Evolutionary conservation across 2,329 filamentous ascomycete genomes (phyloP).

Genomic region (Coleophoma cylindrospora): DNA sequence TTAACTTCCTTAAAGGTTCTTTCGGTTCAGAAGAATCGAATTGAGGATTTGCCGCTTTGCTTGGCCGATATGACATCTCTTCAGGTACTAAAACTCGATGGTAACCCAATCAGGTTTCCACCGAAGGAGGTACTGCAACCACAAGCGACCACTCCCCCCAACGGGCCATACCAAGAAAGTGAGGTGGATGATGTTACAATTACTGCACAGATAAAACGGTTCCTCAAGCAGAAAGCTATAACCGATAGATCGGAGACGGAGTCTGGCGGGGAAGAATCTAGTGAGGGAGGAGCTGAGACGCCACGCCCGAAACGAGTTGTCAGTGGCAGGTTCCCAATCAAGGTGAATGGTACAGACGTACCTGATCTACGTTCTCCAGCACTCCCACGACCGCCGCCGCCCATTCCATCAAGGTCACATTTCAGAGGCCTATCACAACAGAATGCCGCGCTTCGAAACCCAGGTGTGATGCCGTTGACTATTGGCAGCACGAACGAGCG

Average conservation of each 20-base stretch:
- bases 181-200: conserved; percentile 58
- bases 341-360: conserved; percentile 69
- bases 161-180: conserved; percentile 48
- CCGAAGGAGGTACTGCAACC: conserved; percentile 64
- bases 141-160: conserved; percentile 48
- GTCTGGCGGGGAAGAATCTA: conserved; percentile 54
- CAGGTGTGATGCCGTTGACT: conserved; percentile 65
- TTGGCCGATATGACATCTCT: conserved; percentile 86
- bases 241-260: conserved; percentile 50
- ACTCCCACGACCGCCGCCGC: conserved; percentile 57
- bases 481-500: conserved; percentile 68
- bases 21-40: conserved; percentile 80
- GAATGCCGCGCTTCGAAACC: conserved; percentile 56
- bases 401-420: conserved; percentile 76
- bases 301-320: conserved; percentile 64
- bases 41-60: conserved; percentile 77
- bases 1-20: conserved; percentile 85
- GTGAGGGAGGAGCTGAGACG: conserved; percentile 69
- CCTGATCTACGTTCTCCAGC: conserved; percentile 65
- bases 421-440: conserved; percentile 71
- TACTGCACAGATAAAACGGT: conserved; percentile 58
- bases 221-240: conserved; percentile 42
- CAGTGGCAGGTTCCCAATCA: conserved; percentile 63
- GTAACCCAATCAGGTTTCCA: conserved; percentile 80
- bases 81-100: conserved; percentile 83